phyloP scores from a whole-genome alignment of 208 protist genomes.

The Vickermania spadyakhi region DNA sequence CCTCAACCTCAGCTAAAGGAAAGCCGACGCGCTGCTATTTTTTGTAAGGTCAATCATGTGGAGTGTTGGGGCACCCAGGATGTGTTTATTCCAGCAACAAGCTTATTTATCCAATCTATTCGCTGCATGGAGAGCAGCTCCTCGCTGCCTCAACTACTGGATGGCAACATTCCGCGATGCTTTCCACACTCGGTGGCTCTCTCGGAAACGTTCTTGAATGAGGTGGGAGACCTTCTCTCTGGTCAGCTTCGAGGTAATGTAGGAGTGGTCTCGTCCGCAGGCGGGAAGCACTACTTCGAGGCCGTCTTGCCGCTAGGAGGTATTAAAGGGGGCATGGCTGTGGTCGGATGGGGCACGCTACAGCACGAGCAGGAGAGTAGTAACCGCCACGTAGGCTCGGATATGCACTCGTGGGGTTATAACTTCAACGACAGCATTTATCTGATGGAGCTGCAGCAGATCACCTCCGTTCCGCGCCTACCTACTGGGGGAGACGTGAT shows the following conservation, averaged over 20 bases:
- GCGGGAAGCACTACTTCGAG: slow-evolving; percentile 78
- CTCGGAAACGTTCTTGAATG: slow-evolving; percentile 55
- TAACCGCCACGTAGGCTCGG: slow-evolving; percentile 76
- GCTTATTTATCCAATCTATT: slow-evolving; percentile 19
- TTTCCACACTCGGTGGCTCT: slow-evolving; percentile 70
- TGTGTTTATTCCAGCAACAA: not conserved
- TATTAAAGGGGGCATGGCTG: slow-evolving; percentile 31
- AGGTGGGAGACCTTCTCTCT: slow-evolving; percentile 59
- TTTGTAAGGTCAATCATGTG: slow-evolving; percentile 48
- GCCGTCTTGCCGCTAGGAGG: slow-evolving; percentile 57
- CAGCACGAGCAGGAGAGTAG: slow-evolving; percentile 75
- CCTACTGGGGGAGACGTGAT: slow-evolving; percentile 67
- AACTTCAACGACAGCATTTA: slow-evolving; percentile 73
- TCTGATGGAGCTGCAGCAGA: slow-evolving; percentile 66
- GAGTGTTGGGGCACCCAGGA: not conserved
- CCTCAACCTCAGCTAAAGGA: slow-evolving; percentile 41
- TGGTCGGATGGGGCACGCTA: slow-evolving; percentile 86
- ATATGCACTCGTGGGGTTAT: slow-evolving; percentile 85
- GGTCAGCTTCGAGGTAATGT: slow-evolving; percentile 83
- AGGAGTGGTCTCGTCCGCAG: slow-evolving; percentile 38
- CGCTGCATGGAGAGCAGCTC: slow-evolving; percentile 37
- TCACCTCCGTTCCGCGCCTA: slow-evolving; percentile 21
- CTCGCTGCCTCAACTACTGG: slow-evolving; percentile 44
- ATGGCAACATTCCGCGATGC: slow-evolving; percentile 18
- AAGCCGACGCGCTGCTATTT: slow-evolving; percentile 55